Percentiles rank a stretch among this genome's conserved stretches.
Conservation (phyloP, 805 yeast species). For the Pichia kluyveri region DNA sequence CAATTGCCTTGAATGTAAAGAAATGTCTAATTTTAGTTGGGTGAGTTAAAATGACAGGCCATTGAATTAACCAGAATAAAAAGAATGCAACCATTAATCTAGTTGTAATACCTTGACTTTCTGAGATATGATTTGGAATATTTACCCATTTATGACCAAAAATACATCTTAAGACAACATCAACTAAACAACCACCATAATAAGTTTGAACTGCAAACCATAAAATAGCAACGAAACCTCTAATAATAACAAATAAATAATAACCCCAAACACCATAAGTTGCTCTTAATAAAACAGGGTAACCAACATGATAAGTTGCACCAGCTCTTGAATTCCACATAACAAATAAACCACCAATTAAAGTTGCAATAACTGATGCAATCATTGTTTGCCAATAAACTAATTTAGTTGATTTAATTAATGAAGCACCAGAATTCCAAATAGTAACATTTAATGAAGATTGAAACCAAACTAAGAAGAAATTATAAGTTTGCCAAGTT, state of each 20-base stretch:
- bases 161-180: constrained; percentile 25
- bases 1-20: constrained; percentile 18
- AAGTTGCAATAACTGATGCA: constrained; percentile 36
- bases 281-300: constrained; percentile 34
- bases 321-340: constrained; percentile 41
- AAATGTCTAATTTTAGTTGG: constrained; percentile 32
- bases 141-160: constrained; percentile 31
- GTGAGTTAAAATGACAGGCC: constrained; percentile 31
- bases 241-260: constrained; percentile 32
- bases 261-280: constrained; percentile 41
- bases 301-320: constrained; percentile 41
- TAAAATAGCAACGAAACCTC: constrained; percentile 36
- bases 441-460: constrained; percentile 20
- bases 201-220: constrained; percentile 40
- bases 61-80: constrained; percentile 34
- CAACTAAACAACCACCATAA: constrained; percentile 37
- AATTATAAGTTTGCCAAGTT: constrained; percentile 27
- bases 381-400: constrained; percentile 34
- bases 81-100: constrained; percentile 35
- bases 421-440: constrained; percentile 24
- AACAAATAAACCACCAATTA: constrained; percentile 34
- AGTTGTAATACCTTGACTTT: constrained; percentile 30
- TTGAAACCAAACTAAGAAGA: constrained; percentile 19
- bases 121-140: constrained; percentile 32
- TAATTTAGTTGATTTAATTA: constrained; percentile 18